These are phyloP conservation scores for Cardiosporidium cionae DNA, from an alignment of 169 alveolate species.

Conservation along the genomic window DNA sequence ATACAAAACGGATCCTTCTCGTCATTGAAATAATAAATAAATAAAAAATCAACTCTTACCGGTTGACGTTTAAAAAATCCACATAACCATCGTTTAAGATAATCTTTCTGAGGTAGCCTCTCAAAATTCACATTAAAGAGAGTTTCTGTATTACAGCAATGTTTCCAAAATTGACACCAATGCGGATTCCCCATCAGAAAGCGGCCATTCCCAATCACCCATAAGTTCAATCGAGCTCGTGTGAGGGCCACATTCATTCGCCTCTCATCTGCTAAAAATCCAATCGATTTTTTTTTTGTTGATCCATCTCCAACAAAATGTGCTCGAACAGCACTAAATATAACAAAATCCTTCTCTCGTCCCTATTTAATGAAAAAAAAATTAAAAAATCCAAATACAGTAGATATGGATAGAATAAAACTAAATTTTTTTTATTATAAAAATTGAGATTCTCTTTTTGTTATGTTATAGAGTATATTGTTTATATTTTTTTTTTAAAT, in stretches of 20 bases:
- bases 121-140: background rate
- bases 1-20: no score
- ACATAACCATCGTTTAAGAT: background rate
- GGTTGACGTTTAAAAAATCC: background rate
- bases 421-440: no score
- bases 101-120: background rate
- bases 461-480: no score
- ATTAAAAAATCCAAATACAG: no score
- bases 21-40: no score
- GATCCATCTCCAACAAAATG: constrained; percentile 10
- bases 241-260: constrained; percentile 50
- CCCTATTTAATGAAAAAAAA: no score
- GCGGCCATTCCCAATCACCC: constrained; percentile 41
- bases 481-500: no score
- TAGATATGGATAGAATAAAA: no score
- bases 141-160: constrained; percentile 1
- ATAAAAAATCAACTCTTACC: background rate
- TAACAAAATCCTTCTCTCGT: constrained; percentile 40
- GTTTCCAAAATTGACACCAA: constrained; percentile 30
- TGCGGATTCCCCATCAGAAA: constrained; percentile 22
- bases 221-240: constrained; percentile 34
- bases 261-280: constrained; percentile 39
- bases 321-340: constrained; percentile 37
- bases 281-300: constrained; percentile 16
- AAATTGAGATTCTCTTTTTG: no score